phyloP scores from a whole-genome alignment of 2,329 filamentous ascomycete species.

The Colletotrichum sp. region DNA sequence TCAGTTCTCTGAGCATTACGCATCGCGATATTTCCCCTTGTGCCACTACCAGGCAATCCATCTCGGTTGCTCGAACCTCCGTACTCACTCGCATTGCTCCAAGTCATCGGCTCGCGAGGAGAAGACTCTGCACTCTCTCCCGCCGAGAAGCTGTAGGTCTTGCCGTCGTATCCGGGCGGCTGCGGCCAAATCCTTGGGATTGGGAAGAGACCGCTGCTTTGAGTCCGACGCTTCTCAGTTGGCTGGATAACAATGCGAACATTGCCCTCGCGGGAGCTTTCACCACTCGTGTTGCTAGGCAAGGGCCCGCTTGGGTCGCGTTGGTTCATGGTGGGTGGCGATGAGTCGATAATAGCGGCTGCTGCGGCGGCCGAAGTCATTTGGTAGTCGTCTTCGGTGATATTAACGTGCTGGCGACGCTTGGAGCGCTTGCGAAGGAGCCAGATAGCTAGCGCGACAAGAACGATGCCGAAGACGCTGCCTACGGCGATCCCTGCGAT shows the following conservation, averaged over 20 bases:
- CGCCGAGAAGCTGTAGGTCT: slow-evolving; percentile 28
- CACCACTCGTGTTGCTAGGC: neutral
- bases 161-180: slow-evolving; percentile 29
- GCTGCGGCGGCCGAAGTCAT: slow-evolving; percentile 15
- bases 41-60: neutral
- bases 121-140: slow-evolving; percentile 27
- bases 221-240: slow-evolving; percentile 17
- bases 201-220: slow-evolving; percentile 11
- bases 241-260: slow-evolving; percentile 37
- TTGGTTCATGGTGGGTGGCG: neutral
- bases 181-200: slow-evolving; percentile 28
- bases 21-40: neutral
- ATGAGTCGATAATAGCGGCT: neutral
- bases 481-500: slow-evolving; percentile 33
- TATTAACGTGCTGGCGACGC: slow-evolving; percentile 12
- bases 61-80: slow-evolving; percentile 8
- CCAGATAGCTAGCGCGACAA: slow-evolving; percentile 25
- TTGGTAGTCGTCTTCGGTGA: slow-evolving; percentile 6
- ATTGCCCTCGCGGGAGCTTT: slow-evolving; percentile 24
- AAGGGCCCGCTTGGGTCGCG: neutral
- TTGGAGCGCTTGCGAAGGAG: slow-evolving; percentile 24
- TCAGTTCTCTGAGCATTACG: neutral
- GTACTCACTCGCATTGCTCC: slow-evolving; percentile 34
- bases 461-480: slow-evolving; percentile 25
- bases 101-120: slow-evolving; percentile 25